These are phyloP conservation scores for Penicillium malachiteum DNA, from an alignment of 495 filamentous ascomycete species.

Conservation along the genomic window DNA sequence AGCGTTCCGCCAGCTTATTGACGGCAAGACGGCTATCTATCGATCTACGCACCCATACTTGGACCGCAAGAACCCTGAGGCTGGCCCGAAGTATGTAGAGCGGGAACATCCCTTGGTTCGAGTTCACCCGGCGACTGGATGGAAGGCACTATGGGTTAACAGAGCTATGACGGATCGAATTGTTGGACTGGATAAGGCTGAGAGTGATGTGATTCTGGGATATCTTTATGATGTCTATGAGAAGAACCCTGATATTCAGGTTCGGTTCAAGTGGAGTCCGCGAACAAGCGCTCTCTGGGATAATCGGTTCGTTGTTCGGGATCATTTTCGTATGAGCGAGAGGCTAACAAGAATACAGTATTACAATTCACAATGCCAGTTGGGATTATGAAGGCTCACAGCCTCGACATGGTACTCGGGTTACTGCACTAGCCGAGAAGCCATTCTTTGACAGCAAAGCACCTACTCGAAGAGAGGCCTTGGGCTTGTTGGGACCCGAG, in stretches of 20 bases:
- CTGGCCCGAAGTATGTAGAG: constrained; percentile 63
- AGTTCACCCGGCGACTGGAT: constrained; percentile 68
- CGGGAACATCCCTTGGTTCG: constrained; percentile 67
- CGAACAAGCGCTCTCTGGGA: constrained; percentile 63
- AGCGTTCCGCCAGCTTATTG: constrained; percentile 66
- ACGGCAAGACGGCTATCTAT: constrained; percentile 66
- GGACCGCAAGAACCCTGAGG: constrained; percentile 58
- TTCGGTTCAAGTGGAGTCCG: constrained; percentile 65
- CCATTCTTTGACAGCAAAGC: constrained; percentile 62
- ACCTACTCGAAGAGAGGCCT: constrained; percentile 56
- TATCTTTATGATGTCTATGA: constrained; percentile 67
- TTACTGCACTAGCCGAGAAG: constrained; percentile 66
- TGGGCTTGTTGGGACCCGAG: constrained; percentile 46
- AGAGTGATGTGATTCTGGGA: constrained; percentile 66
- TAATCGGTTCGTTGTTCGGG: constrained; percentile 49
- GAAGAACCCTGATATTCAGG: constrained; percentile 65
- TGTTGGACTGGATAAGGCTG: constrained; percentile 62
- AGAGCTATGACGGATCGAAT: constrained; percentile 63
- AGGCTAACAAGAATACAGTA: constrained; percentile 35
- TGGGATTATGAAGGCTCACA: constrained; percentile 66
- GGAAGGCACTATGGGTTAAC: constrained; percentile 72
- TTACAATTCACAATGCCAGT: constrained; percentile 66
- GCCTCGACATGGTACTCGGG: constrained; percentile 62
- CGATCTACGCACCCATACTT: constrained; percentile 66
- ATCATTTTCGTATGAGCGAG: neutral